Conservation (phyloP, 2,329 filamentous ascomycete genomes). For the Phoma sp. region DNA sequence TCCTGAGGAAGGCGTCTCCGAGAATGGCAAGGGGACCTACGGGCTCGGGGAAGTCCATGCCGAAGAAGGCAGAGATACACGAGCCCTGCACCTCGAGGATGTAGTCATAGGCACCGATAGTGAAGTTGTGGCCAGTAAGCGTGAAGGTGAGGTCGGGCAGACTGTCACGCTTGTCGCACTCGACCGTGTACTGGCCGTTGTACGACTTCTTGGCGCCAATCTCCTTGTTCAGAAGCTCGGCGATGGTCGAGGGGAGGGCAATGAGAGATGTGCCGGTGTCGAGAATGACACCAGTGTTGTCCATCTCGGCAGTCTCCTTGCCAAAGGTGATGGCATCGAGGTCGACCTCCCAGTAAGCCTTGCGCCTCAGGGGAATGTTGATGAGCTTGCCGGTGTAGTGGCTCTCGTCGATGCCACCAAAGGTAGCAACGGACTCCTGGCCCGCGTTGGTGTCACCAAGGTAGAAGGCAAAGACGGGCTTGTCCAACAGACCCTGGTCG, state of each 20-base stretch:
- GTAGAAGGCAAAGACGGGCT: slow-evolving; percentile 96
- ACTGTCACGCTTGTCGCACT: slow-evolving; percentile 80
- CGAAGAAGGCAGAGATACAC: slow-evolving; percentile 97
- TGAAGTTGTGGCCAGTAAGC: slow-evolving; percentile 90
- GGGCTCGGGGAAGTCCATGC: slow-evolving; percentile 83
- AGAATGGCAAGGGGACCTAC: slow-evolving; percentile 93
- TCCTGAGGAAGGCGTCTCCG: slow-evolving; percentile 81
- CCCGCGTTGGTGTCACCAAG: slow-evolving; percentile 76
- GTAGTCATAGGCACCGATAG: slow-evolving; percentile 87
- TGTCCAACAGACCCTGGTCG: slow-evolving; percentile 85
- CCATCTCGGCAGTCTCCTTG: slow-evolving; percentile 82
- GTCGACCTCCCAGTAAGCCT: slow-evolving; percentile 99
- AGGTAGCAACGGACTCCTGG: slow-evolving; percentile 82
- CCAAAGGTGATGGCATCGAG: slow-evolving; percentile 91
- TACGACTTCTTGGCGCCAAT: slow-evolving; percentile 98
- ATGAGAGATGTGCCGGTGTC: slow-evolving; percentile 99
- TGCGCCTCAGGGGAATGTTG: slow-evolving; percentile 93
- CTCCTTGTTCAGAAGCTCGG: slow-evolving; percentile 95
- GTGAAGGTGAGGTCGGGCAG: slow-evolving; percentile 93
- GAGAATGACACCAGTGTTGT: slow-evolving; percentile 93
- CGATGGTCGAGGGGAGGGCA: slow-evolving; percentile 86
- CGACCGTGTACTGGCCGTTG: slow-evolving; percentile 95
- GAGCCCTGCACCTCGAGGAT: slow-evolving; percentile 93
- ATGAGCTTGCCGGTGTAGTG: slow-evolving; percentile 87
- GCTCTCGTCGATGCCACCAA: slow-evolving; percentile 84